Base-by-base conservation (phyloP, 2,329 filamentous ascomycete genomes). In the Colletotrichum endophyticum region DNA sequence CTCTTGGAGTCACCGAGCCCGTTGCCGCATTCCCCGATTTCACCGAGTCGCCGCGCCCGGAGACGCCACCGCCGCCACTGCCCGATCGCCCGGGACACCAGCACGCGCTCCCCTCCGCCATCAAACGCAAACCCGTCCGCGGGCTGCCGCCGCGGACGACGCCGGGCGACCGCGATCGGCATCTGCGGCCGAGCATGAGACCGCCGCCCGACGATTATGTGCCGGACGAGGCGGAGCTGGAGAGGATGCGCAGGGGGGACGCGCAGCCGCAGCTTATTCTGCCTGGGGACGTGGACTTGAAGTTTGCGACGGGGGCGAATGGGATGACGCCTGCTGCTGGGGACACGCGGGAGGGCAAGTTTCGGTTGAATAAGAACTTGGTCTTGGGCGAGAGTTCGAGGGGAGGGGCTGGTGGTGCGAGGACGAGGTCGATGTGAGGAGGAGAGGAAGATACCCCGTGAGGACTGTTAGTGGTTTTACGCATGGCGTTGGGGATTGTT, bases 241-340 rank as follows among this genome's bases (percentile, higher is more conserved):
- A 70, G 76, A 72, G 80, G 66, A 70, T 73, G 34, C 61, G 72
- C 61, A 57, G 80, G 66, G 80, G 80, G 4, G 80, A 81, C 13
- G 62, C 77, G 11, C 80, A 81, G 72, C 79, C 80, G 16, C 80
- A 81, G 72, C 70, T 80, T 3, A 78, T 80, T 5, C 56, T 78
- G 57, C 63, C 73, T 4, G 73, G 66, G 19, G 70, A 75, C 27
- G 64, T 72, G 63, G 76, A 74, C 57, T 30, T 77, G 27, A 78
- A 78, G 68, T 78, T 78, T 34, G 66, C 76, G 25, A 70, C 78
- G 49, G 72, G 66, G 67, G 68, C 66, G 27, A 70, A 73, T 12
- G 73, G 76, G 8, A 69, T 72, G 73, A 77, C 73, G 68, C 76
- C 76, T 12, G 76, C 68, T 16, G 73, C 76, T 22, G 44, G 62